phyloP scores from a whole-genome alignment of 805 yeast species.

The Starmerella tilneyi region DNA sequence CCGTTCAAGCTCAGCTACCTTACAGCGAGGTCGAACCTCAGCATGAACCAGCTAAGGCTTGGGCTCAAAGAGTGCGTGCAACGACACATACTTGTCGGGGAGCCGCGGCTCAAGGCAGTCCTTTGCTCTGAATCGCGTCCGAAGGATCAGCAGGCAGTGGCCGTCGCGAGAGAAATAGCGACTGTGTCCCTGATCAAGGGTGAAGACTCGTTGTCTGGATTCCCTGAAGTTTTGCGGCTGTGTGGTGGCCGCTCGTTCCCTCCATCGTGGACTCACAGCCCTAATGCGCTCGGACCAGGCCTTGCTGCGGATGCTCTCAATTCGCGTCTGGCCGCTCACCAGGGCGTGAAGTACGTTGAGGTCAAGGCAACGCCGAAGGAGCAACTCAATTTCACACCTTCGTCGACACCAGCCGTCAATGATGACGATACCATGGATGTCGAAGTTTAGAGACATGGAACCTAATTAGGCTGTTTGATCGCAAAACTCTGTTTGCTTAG shows the following conservation, averaged over 20 bases:
- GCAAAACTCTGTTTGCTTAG: no score
- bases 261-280: slow-evolving; percentile 82
- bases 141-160: slow-evolving; percentile 42
- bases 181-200: slow-evolving; percentile 55
- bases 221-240: slow-evolving; percentile 56
- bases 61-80: slow-evolving; percentile 74
- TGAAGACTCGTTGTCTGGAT: slow-evolving; percentile 31
- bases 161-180: slow-evolving; percentile 66
- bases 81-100: slow-evolving; percentile 64
- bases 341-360: slow-evolving; percentile 30
- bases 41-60: slow-evolving; percentile 52
- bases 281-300: slow-evolving; percentile 48
- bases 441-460: slow-evolving; percentile 7
- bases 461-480: not conserved
- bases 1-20: slow-evolving; percentile 81
- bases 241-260: slow-evolving; percentile 66
- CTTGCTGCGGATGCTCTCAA: slow-evolving; percentile 29
- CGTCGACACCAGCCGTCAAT: not conserved
- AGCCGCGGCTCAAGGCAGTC: slow-evolving; percentile 61
- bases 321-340: slow-evolving; percentile 25
- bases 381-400: not conserved
- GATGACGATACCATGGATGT: slow-evolving; percentile 11
- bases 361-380: slow-evolving; percentile 20
- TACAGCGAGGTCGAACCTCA: slow-evolving; percentile 42
- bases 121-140: slow-evolving; percentile 53